Conservation (phyloP, 768 basidiomycete species). For the Psilocybe cubensis region DNA sequence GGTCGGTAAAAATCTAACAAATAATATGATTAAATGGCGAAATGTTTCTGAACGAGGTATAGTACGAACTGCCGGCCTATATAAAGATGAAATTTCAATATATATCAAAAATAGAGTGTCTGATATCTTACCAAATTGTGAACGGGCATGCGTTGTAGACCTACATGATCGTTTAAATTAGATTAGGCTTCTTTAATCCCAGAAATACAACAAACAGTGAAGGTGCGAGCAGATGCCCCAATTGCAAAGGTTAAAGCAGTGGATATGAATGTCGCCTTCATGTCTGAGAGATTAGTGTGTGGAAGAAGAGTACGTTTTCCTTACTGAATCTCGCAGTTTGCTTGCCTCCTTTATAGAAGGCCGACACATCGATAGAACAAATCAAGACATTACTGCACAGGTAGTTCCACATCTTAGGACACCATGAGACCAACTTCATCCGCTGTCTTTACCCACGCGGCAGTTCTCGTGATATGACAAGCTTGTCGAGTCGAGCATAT, state of each 20-base stretch:
- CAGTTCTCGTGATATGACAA: neutral
- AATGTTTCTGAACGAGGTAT: neutral
- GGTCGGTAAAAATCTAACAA: conserved; percentile 60
- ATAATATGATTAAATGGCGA: neutral
- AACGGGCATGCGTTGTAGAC: conserved; percentile 66
- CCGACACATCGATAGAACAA: no score
- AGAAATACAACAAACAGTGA: conserved; percentile 38
- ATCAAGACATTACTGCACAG: neutral
- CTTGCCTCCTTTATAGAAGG: neutral
- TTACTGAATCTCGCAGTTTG: neutral
- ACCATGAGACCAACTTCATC: neutral
- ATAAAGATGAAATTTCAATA: conserved; percentile 9
- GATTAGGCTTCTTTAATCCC: neutral
- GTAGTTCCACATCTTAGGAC: neutral
- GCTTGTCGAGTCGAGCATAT: neutral
- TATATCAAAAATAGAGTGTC: neutral
- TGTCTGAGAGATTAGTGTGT: neutral
- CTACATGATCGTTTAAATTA: conserved; percentile 19
- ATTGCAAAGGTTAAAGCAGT: conserved; percentile 24
- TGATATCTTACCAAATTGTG: conserved; percentile 60
- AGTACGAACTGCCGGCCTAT: conserved; percentile 38
- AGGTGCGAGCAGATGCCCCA: conserved; percentile 47
- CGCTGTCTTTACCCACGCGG: neutral
- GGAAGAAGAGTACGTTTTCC: neutral
- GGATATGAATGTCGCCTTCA: conserved; percentile 4